Percentiles rank a stretch among this genome's conserved stretches.
Conservation (phyloP, 2,329 filamentous ascomycete species). For the Fusarium irregulare region DNA sequence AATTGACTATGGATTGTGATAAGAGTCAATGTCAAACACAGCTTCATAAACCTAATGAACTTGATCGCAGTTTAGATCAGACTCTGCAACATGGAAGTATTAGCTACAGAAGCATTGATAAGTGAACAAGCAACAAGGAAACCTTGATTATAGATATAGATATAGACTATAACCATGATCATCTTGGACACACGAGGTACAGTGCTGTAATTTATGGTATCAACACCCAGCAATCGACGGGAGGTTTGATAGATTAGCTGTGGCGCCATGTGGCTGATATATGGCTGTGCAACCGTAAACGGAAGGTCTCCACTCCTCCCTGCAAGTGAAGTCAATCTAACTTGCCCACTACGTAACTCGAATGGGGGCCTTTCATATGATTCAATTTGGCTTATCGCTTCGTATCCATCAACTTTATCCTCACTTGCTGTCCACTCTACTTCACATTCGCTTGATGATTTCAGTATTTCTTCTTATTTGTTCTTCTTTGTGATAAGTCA, state of each 20-base stretch:
- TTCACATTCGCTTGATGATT: conserved; percentile 20
- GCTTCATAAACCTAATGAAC: background rate
- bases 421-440: conserved; percentile 3
- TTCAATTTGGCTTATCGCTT: conserved; percentile 32
- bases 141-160: background rate
- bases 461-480: background rate
- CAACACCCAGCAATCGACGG: background rate
- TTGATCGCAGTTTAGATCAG: background rate
- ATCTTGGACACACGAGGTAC: background rate
- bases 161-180: background rate
- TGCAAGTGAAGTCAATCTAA: conserved; percentile 21
- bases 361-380: conserved; percentile 28
- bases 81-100: background rate
- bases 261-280: conserved; percentile 20
- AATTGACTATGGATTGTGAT: background rate
- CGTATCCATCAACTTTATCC: conserved; percentile 22
- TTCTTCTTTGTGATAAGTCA: background rate
- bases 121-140: background rate
- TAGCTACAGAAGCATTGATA: background rate
- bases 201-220: background rate
- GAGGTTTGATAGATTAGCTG: background rate
- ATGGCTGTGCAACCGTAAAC: conserved; percentile 7
- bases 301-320: conserved; percentile 23
- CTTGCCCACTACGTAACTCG: background rate
- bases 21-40: background rate